Base-by-base conservation (phyloP, 306 rosid genomes). In the Pterocarpus macrocarpus region DNA sequence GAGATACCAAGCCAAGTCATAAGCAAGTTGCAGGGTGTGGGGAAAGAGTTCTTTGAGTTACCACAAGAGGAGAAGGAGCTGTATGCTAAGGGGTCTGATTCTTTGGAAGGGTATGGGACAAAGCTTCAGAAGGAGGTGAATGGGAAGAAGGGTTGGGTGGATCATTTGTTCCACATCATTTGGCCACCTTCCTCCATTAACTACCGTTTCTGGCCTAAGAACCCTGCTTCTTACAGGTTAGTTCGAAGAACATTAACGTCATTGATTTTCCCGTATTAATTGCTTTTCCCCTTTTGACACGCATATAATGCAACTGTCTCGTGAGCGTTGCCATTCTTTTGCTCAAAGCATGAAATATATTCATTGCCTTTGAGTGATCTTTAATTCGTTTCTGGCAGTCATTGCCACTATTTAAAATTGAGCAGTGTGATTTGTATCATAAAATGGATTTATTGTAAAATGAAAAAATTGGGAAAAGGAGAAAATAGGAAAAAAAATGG, bases 101-200 rank as follows among this genome's bases (percentile, higher is more conserved):
- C 76, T 2, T 0, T 89, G 0, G 91, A 94, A 83, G 98, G 98
- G 1, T 94, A 92, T 14, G 95, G 97, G 0, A 84, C 97, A 0
- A 41, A 16, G 73, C 89, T 90, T 52, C 85, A 87, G 69, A 94
- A 90, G 57, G 97, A 94, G 58, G 2, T 71, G 3, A 90, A 88
- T 12, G 93, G 89, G 1, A 92, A 89, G 64, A 87, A 87, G 69
- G 95, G 92, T 0, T 94, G 98, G 98, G 95, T 90, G 7, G 98
- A 90, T 33, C 97, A 94, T 88, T 76, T 94, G 75, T 94, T 92
- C 55, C 97, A 89, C 34, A 72, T 36, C 44, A 65, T 92, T 0
- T 92, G 97, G 94, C 97, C 98, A 8, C 81, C 85, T 79, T 81
- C 95, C 4, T 70, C 87, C 50, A 65, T 92, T 38, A 85, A 92